Conservation (phyloP, 768 basidiomycete genomes). For the Suillus plorans region DNA sequence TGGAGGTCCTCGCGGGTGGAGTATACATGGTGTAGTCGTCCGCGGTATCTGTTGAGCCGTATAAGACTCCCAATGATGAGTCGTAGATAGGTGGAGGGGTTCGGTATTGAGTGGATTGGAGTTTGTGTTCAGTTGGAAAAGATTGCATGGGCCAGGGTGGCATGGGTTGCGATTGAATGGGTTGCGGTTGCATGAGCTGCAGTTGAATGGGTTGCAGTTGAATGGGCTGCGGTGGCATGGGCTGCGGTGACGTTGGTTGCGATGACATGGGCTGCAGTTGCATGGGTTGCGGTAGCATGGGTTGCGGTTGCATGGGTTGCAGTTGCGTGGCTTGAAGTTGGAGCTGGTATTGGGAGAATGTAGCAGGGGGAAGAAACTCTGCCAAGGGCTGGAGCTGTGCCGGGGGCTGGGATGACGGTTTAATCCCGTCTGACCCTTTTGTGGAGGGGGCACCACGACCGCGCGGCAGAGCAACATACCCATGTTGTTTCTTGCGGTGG, state of each 20-base stretch:
- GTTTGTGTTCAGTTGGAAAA: too few species aligned
- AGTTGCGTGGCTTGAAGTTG: background rate
- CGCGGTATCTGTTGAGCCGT: background rate
- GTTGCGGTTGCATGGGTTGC: too few species aligned
- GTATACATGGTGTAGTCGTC: background rate
- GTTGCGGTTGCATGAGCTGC: background rate
- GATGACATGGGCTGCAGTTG: background rate
- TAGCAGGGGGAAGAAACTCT: background rate
- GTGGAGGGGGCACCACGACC: background rate
- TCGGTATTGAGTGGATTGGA: background rate
- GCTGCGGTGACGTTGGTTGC: background rate
- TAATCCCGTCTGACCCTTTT: background rate
- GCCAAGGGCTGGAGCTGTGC: background rate
- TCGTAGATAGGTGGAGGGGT: background rate
- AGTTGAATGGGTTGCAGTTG: background rate
- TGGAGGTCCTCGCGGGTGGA: background rate
- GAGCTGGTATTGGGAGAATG: background rate
- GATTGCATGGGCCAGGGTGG: too few species aligned
- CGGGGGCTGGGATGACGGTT: too few species aligned
- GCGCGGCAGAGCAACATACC: slow-evolving; percentile 15
- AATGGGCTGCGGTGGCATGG: too few species aligned
- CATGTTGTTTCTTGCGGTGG: slow-evolving; percentile 24
- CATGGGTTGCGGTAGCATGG: background rate
- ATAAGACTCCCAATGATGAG: background rate
- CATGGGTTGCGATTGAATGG: background rate